A percentile compares a stretch with the other conserved stretches of the same genome.
These are phyloP conservation scores for Talaromyces albobiverticillius DNA, from an alignment of 2,329 filamentous ascomycete species.

Conservation along the genomic window DNA sequence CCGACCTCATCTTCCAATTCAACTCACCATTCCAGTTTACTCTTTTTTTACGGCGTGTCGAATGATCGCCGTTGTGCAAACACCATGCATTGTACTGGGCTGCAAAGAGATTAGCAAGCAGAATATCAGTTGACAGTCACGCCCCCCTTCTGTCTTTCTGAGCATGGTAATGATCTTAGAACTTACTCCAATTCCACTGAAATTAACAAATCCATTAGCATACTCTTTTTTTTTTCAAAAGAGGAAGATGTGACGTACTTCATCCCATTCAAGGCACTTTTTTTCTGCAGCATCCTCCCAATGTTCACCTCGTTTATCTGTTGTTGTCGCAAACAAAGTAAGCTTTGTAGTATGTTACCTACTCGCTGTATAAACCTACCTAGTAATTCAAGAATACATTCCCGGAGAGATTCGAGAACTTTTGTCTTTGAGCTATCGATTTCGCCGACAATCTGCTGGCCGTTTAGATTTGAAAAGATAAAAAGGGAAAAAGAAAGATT, in stretches of 20 bases:
- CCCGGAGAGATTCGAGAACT: neutral
- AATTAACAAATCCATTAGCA: neutral
- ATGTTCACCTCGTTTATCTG: neutral
- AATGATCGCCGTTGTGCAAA: neutral
- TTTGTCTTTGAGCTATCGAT: neutral
- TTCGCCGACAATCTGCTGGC: neutral
- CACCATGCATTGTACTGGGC: neutral
- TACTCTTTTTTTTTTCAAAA: neutral
- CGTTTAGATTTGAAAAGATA: neutral
- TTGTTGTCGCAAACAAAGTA: neutral
- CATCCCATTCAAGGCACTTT: neutral
- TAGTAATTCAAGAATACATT: neutral
- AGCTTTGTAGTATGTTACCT: neutral
- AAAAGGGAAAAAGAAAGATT: neutral
- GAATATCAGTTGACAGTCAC: no score
- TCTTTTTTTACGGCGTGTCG: neutral
- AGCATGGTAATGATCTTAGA: no score
- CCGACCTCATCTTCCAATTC: slow-evolving; percentile 1
- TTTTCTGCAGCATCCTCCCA: neutral
- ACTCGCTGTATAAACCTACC: neutral
- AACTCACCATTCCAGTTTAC: slow-evolving; percentile 1
- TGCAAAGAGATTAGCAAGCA: neutral
- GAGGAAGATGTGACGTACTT: neutral
- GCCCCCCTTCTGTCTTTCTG: no score
- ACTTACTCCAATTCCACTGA: neutral